Evolutionary conservation across 352 stramenopile species (phyloP).

Genomic region (Achlya hypogyna): DNA sequence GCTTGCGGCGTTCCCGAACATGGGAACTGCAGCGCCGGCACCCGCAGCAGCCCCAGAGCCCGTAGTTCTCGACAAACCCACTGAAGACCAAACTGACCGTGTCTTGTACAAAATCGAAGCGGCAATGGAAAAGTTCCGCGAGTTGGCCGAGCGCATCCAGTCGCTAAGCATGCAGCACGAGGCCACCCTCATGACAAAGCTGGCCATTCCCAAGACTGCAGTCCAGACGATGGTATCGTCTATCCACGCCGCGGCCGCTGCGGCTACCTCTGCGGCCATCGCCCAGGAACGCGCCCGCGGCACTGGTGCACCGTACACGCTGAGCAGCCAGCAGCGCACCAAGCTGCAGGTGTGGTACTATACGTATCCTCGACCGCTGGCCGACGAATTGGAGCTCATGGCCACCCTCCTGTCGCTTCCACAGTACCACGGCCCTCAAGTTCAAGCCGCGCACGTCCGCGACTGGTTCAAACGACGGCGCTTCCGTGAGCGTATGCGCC

Average conservation of each 20-base stretch:
- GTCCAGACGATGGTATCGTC: slow-evolving; percentile 48
- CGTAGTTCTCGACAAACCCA: slow-evolving; percentile 38
- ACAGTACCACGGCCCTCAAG: slow-evolving; percentile 44
- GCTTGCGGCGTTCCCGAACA: neutral
- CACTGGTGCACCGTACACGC: slow-evolving; percentile 35
- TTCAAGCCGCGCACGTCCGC: slow-evolving; percentile 44
- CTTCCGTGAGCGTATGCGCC: slow-evolving; percentile 67
- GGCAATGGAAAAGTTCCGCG: slow-evolving; percentile 51
- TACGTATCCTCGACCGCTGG: slow-evolving; percentile 59
- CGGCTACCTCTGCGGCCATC: slow-evolving; percentile 57
- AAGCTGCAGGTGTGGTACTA: slow-evolving; percentile 83
- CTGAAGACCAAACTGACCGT: slow-evolving; percentile 72
- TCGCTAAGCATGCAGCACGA: slow-evolving; percentile 79
- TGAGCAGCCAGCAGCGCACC: slow-evolving; percentile 56
- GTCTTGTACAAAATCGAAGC: slow-evolving; percentile 67
- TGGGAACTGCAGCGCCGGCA: neutral
- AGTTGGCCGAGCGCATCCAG: slow-evolving; percentile 74
- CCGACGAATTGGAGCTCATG: slow-evolving; percentile 78
- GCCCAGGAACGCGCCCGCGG: slow-evolving; percentile 56
- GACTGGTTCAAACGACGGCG: slow-evolving; percentile 82
- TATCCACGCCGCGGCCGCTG: slow-evolving; percentile 51
- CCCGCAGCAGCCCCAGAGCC: neutral
- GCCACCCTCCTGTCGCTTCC: slow-evolving; percentile 75
- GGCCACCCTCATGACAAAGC: slow-evolving; percentile 67
- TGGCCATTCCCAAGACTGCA: slow-evolving; percentile 44